Conservation (phyloP, 805 yeast species). For the Suhomyces emberorum region DNA sequence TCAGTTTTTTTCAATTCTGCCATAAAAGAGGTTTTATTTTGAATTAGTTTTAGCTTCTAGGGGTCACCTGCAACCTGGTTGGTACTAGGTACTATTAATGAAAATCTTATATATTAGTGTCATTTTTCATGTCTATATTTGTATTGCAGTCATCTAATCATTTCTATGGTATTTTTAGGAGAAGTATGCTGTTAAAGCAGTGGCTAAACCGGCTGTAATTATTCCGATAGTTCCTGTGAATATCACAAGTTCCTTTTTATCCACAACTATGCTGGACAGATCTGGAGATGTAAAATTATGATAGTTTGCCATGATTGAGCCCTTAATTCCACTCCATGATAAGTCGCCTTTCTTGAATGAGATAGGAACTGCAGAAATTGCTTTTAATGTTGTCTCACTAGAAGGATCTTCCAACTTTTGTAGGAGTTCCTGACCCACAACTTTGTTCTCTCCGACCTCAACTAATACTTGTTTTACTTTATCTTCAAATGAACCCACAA, state of each 20-base stretch:
- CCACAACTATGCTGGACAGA: slow-evolving; percentile 13
- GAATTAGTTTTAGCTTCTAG: too few species aligned
- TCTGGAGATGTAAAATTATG: slow-evolving; percentile 12
- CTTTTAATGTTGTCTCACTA: neutral
- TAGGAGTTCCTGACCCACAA: slow-evolving; percentile 6
- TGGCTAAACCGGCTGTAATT: slow-evolving; percentile 18
- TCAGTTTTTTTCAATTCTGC: too few species aligned
- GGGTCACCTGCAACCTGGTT: too few species aligned
- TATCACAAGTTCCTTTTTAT: slow-evolving; percentile 22
- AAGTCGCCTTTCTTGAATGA: neutral
- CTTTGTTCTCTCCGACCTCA: slow-evolving; percentile 8
- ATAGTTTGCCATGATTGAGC: slow-evolving; percentile 13
- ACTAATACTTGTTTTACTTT: slow-evolving; percentile 53
- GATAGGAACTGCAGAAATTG: neutral
- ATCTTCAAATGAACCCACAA: slow-evolving; percentile 80
- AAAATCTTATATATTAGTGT: too few species aligned
- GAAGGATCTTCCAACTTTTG: neutral
- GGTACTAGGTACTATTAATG: too few species aligned
- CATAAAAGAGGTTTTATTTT: too few species aligned
- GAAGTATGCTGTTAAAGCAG: slow-evolving; percentile 17
- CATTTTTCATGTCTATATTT: too few species aligned
- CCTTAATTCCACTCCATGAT: slow-evolving; percentile 15
- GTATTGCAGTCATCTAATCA: too few species aligned
- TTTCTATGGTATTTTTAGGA: too few species aligned
- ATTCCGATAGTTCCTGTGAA: slow-evolving; percentile 11